These are phyloP conservation scores for Penicillium coffeae DNA, from an alignment of 495 filamentous ascomycete species.

Conservation along the genomic window DNA sequence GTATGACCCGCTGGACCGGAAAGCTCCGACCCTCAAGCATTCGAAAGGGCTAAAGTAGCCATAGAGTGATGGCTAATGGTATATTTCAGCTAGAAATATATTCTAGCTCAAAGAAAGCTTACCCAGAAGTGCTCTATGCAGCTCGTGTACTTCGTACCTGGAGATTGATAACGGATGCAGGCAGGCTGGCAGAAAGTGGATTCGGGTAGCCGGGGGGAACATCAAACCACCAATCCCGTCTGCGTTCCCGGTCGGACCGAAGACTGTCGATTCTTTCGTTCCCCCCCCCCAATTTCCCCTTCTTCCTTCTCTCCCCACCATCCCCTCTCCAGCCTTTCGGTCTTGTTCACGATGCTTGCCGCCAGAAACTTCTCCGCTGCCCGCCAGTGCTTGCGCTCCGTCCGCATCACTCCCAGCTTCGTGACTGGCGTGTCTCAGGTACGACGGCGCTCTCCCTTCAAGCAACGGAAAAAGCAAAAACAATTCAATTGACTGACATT, in stretches of 20 bases:
- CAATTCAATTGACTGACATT: conserved; percentile 28
- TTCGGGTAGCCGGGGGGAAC: conserved; percentile 21
- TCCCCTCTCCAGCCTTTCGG: conserved; percentile 20
- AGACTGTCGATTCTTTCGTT: conserved; percentile 26
- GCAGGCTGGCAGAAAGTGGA: conserved; percentile 21
- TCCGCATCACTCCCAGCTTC: conserved; percentile 45
- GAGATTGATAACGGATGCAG: conserved; percentile 8
- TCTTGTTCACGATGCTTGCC: conserved; percentile 53
- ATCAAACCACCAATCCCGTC: conserved; percentile 30
- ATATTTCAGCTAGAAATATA: no score
- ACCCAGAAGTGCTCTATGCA: no score
- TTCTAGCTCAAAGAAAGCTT: no score
- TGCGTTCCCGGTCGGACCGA: conserved; percentile 36
- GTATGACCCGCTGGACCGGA: no score
- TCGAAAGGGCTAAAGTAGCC: no score
- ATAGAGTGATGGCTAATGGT: no score
- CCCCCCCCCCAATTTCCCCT: conserved; percentile 12
- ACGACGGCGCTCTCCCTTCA: conserved; percentile 18
- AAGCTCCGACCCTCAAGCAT: no score
- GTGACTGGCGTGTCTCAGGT: conserved; percentile 52
- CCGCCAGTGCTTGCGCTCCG: conserved; percentile 54
- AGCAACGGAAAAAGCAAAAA: background rate
- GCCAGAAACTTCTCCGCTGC: conserved; percentile 53
- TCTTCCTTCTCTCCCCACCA: conserved; percentile 24
- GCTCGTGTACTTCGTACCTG: no score